Conservation (phyloP, 2,329 filamentous ascomycete genomes). For the Amylocarpus encephaloides region DNA sequence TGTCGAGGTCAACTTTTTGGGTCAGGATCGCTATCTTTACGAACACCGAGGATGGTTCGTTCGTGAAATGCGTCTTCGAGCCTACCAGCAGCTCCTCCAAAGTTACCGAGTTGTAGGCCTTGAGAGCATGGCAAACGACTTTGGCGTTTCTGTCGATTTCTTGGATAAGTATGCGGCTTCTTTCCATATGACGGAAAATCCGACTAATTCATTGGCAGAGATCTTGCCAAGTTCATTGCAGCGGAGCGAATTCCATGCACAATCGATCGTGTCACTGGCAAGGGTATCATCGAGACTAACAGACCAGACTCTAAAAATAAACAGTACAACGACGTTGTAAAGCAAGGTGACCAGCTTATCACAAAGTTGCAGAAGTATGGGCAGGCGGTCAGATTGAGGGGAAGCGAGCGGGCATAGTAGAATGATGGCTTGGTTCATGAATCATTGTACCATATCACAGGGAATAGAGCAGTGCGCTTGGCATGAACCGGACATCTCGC, state of each 20-base stretch:
- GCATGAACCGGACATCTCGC: too few species aligned
- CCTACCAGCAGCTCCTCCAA: slow-evolving; percentile 94
- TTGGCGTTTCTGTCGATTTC: slow-evolving; percentile 94
- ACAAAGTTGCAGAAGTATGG: slow-evolving; percentile 99
- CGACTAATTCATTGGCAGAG: slow-evolving; percentile 44
- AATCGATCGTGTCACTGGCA: slow-evolving; percentile 92
- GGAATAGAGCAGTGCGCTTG: slow-evolving; percentile 13
- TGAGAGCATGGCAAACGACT: slow-evolving; percentile 93
- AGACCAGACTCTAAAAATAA: slow-evolving; percentile 99
- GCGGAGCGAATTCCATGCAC: slow-evolving; percentile 91
- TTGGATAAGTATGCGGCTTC: slow-evolving; percentile 68
- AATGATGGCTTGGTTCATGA: slow-evolving; percentile 9
- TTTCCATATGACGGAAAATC: not conserved
- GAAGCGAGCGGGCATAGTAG: slow-evolving; percentile 78
- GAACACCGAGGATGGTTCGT: slow-evolving; percentile 98
- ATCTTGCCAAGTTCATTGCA: slow-evolving; percentile 95
- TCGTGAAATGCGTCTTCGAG: slow-evolving; percentile 92
- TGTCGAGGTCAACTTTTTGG: slow-evolving; percentile 91
- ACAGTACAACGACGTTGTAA: slow-evolving; percentile 96
- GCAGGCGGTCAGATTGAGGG: slow-evolving; percentile 86
- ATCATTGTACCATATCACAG: slow-evolving; percentile 24
- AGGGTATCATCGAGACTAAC: slow-evolving; percentile 97
- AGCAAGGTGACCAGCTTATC: slow-evolving; percentile 94
- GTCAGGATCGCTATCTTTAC: slow-evolving; percentile 87
- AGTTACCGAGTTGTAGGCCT: slow-evolving; percentile 97